phyloP scores from a whole-genome alignment of 164 flowering plant genomes.

The Vitis vinifera region DNA sequence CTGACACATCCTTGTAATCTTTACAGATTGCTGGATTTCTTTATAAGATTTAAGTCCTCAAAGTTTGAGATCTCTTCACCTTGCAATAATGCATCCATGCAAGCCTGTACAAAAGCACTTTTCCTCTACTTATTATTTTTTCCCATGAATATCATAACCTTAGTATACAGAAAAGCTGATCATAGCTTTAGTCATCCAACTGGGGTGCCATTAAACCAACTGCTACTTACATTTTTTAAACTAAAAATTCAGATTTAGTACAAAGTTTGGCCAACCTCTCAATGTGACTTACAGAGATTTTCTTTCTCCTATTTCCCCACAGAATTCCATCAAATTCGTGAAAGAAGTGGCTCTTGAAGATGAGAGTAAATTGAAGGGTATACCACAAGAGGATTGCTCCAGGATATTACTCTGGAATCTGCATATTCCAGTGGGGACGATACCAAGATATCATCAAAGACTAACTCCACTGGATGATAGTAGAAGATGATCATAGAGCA shows the following conservation, averaged over 20 bases:
- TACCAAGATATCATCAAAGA: conserved; percentile 1
- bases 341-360: conserved; percentile 76
- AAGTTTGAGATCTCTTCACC: too few species aligned
- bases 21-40: too few species aligned
- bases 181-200: not conserved
- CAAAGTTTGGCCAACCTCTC: conserved; percentile 11
- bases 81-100: too few species aligned
- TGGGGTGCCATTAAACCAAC: not conserved
- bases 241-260: not conserved
- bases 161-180: not conserved
- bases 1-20: too few species aligned
- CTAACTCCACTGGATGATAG: not conserved
- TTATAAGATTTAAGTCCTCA: too few species aligned
- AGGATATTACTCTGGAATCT: conserved; percentile 78
- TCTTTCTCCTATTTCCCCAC: conserved; percentile 5
- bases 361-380: conserved; percentile 68
- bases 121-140: too few species aligned
- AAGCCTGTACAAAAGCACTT: too few species aligned
- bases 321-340: conserved; percentile 66
- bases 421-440: conserved; percentile 12
- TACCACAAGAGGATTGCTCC: conserved; percentile 69
- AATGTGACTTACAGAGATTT: too few species aligned
- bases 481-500: too few species aligned
- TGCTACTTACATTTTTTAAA: too few species aligned
- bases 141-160: too few species aligned